Evolutionary conservation across 257 asterid genomes (phyloP).

Genomic region (Fraxinus americana): DNA sequence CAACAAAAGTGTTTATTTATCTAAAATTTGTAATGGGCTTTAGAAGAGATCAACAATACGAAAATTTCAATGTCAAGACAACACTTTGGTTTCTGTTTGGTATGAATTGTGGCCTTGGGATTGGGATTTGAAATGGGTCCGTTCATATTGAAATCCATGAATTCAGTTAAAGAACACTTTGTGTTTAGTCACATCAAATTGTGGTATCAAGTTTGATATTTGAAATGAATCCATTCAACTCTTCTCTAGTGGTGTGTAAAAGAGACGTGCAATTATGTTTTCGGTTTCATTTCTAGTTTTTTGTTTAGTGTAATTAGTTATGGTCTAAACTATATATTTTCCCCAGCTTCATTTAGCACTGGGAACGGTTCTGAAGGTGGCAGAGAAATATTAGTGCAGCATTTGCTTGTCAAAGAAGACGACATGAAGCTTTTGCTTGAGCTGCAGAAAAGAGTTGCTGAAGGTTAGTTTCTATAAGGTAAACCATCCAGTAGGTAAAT

Average conservation of each 20-base stretch:
- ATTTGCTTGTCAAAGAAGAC: constrained; percentile 90
- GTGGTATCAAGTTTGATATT: not conserved
- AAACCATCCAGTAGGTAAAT: constrained; percentile 1
- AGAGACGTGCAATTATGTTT: constrained; percentile 5
- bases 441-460: constrained; percentile 66
- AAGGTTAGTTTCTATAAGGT: constrained; percentile 49
- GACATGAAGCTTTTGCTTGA: constrained; percentile 77
- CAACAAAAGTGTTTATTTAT: not conserved
- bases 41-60: not conserved
- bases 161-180: not conserved
- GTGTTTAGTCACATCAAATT: not conserved
- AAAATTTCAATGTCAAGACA: not conserved
- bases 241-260: not conserved
- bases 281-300: not conserved
- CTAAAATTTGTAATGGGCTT: not conserved
- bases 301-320: not conserved
- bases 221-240: not conserved
- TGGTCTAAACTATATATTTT: constrained; percentile 15
- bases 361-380: constrained; percentile 55
- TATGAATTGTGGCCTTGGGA: not conserved
- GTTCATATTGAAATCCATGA: not conserved
- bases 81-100: not conserved
- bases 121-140: not conserved
- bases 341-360: constrained; percentile 70
- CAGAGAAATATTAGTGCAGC: constrained; percentile 88